Conservation (phyloP, 768 basidiomycete genomes). For the Cystobasidiopsis lactophilus region DNA sequence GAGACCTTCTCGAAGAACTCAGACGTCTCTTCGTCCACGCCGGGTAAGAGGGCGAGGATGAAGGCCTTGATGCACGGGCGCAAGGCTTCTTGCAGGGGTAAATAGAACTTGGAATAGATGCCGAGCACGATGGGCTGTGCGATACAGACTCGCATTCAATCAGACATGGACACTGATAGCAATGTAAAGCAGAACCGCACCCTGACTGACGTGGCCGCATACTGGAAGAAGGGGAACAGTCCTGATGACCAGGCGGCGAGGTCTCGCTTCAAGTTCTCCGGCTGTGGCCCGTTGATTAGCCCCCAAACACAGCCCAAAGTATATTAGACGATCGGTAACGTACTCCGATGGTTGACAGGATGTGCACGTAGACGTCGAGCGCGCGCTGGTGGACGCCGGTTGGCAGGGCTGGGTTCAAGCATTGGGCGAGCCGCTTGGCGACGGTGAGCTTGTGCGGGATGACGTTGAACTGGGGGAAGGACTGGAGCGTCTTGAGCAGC, state of each 20-base stretch:
- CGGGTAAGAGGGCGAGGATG: slow-evolving; percentile 77
- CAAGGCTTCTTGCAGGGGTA: slow-evolving; percentile 57
- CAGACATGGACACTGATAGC: background rate
- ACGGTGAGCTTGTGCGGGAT: slow-evolving; percentile 87
- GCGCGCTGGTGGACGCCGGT: slow-evolving; percentile 92
- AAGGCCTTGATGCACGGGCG: slow-evolving; percentile 86
- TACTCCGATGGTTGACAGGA: slow-evolving; percentile 75
- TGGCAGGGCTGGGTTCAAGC: slow-evolving; percentile 89
- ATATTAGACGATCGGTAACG: slow-evolving; percentile 21
- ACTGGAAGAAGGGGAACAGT: slow-evolving; percentile 95
- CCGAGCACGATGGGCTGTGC: slow-evolving; percentile 59
- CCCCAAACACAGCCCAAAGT: background rate
- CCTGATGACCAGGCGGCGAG: slow-evolving; percentile 85
- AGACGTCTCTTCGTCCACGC: slow-evolving; percentile 88
- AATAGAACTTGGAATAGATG: slow-evolving; percentile 78
- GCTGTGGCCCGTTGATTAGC: slow-evolving; percentile 28
- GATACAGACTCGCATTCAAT: too few relatives aligned
- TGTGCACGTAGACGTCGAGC: slow-evolving; percentile 79
- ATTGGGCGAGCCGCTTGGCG: slow-evolving; percentile 83
- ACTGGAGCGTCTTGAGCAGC: slow-evolving; percentile 50
- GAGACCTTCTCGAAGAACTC: slow-evolving; percentile 69
- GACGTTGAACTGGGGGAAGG: slow-evolving; percentile 81
- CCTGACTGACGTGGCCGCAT: slow-evolving; percentile 95
- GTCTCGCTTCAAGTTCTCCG: slow-evolving; percentile 66
- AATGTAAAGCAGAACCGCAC: slow-evolving; percentile 26